Evolutionary conservation across 2,329 filamentous ascomycete species (phyloP).

Genomic region (Cercospora canescens): DNA sequence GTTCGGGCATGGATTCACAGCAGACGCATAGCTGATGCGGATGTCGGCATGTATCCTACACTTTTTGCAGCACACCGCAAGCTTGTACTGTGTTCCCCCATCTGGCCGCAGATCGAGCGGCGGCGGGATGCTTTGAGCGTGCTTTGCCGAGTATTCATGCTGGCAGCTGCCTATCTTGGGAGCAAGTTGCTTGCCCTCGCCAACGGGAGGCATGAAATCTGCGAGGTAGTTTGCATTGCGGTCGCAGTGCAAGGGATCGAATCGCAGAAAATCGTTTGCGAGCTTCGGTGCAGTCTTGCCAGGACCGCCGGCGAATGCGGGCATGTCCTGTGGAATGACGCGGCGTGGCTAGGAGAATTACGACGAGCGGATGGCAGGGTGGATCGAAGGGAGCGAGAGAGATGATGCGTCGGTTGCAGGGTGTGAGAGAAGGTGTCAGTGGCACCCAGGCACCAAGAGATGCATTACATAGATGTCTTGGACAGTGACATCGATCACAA

Average conservation of each 20-base stretch:
- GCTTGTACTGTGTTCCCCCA: slow-evolving; percentile 50
- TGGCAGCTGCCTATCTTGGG: slow-evolving; percentile 52
- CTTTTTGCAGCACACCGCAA: slow-evolving; percentile 61
- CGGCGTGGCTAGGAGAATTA: not conserved
- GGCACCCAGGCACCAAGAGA: slow-evolving; percentile 10
- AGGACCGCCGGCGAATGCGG: slow-evolving; percentile 27
- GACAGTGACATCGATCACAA: slow-evolving; percentile 3
- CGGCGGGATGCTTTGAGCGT: slow-evolving; percentile 54
- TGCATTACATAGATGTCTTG: slow-evolving; percentile 1
- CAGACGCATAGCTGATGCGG: slow-evolving; percentile 49
- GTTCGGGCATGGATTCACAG: slow-evolving; percentile 49
- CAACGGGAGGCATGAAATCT: slow-evolving; percentile 57
- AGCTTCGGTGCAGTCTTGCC: slow-evolving; percentile 54
- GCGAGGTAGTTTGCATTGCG: slow-evolving; percentile 49
- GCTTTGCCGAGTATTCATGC: slow-evolving; percentile 61
- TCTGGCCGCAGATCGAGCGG: slow-evolving; percentile 42
- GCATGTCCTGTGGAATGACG: slow-evolving; percentile 16
- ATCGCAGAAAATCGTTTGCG: slow-evolving; percentile 52
- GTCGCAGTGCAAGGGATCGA: slow-evolving; percentile 51
- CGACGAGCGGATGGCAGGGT: not conserved
- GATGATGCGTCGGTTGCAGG: slow-evolving; percentile 1
- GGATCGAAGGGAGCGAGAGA: not conserved
- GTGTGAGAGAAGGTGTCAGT: not conserved
- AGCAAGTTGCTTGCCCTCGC: slow-evolving; percentile 36
- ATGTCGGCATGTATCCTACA: slow-evolving; percentile 66